Evolutionary conservation across 176 grass and related monocot species (phyloP), one percentile per base, ranked within the genome.

Genomic region (Paspalum vaginatum): DNA sequence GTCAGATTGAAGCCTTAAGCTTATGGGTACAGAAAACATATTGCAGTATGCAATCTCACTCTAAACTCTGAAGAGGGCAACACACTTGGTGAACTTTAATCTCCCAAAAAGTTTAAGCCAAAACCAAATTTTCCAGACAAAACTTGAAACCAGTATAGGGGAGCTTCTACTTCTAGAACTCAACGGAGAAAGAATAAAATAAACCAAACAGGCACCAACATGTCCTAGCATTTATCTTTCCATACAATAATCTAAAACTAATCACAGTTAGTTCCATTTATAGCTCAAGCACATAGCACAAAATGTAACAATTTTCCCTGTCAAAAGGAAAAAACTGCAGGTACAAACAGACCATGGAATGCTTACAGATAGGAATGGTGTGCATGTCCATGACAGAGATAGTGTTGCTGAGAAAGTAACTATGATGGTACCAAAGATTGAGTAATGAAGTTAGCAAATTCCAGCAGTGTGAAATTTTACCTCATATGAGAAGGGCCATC

Each of bases 401-500:
- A 60, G 17, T 56, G 5, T 24, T 65, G 49, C 5, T 16, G n/a
- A 22, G 10, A 25, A 49, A 26, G 45, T 1, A 1, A 78, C 39
- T 56, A 63, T 79, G 24, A 66, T 80, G 56, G 73, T 39, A 73
- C 11, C 52, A 6, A 65, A 65, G 3, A 64, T 16, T 21, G 42
- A n/a, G 13, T 24, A 6, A 61, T 24, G 13, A 61, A 60, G 13
- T 60, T 61, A 61, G 58, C 5, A 26, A 5, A 61, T 61, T 65
- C 25, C 21, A 77, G 41, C 38, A 81, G 37, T 54, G 13, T 67
- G 7, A 40, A 87, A 77, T 21, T 38, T 32, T 87, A 95, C 96
- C 96, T 98, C 96, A 22, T 98, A 98, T 68, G 92, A 89, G 68
- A 98, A 98, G 37, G 96, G 96, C 55, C 88, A 84, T 80, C 86